Percentiles rank a stretch among this genome's conserved stretches.
Evolutionary conservation across 73 alveolate genomes (phyloP).

Genomic region (Durusdinium trenchii): DNA sequence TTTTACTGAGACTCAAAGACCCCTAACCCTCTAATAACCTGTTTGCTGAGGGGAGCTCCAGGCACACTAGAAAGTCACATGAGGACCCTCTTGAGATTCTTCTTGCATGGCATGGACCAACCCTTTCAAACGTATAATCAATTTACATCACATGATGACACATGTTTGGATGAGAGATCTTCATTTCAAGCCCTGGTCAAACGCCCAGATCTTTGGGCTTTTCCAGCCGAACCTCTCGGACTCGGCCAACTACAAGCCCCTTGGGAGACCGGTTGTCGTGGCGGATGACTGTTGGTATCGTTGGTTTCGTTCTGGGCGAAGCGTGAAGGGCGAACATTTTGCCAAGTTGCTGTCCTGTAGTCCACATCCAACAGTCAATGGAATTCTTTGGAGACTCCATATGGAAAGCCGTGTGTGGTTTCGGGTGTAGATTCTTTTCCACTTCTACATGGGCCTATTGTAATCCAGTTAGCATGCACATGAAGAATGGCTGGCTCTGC

Average conservation of each 20-base stretch:
- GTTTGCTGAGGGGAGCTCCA: neutral
- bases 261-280: neutral
- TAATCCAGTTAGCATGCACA: too few species aligned
- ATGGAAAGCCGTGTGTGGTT: neutral
- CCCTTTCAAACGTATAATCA: too few species aligned
- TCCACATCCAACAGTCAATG: neutral
- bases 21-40: neutral
- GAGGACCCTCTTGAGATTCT: too few species aligned
- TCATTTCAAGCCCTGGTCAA: neutral
- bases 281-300: too few species aligned
- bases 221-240: conserved; percentile 38
- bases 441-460: too few species aligned
- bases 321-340: too few species aligned
- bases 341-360: too few species aligned
- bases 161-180: neutral
- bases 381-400: neutral
- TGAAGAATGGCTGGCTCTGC: too few species aligned
- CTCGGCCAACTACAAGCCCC: conserved; percentile 24
- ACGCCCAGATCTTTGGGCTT: conserved; percentile 7
- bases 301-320: neutral
- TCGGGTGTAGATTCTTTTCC: too few species aligned
- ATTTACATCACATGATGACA: too few species aligned
- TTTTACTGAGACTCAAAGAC: neutral
- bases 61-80: too few species aligned
- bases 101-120: too few species aligned